phyloP scores from a whole-genome alignment of 2,329 filamentous ascomycete genomes.

The Aspergillus uvarum region DNA sequence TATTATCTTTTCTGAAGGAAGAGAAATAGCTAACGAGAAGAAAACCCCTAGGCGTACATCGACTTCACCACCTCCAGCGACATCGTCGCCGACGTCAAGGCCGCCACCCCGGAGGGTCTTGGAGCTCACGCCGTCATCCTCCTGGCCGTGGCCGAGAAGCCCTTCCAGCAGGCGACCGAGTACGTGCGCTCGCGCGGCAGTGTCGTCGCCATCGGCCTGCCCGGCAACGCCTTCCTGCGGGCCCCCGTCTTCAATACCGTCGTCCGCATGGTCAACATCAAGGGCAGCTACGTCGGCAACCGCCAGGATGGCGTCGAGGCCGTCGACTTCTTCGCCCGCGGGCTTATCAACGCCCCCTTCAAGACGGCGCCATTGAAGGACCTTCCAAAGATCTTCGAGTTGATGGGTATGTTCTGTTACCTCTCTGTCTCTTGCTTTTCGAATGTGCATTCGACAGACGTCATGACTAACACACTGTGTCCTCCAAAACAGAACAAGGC shows the following conservation, averaged over 20 bases:
- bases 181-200: slow-evolving; percentile 82
- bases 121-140: slow-evolving; percentile 86
- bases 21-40: neutral
- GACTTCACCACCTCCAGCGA: slow-evolving; percentile 78
- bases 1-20: no score
- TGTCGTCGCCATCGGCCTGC: slow-evolving; percentile 87
- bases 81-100: slow-evolving; percentile 80
- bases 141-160: slow-evolving; percentile 82
- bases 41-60: slow-evolving; percentile 58
- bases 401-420: slow-evolving; percentile 55
- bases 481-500: slow-evolving; percentile 31
- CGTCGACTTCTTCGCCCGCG: slow-evolving; percentile 81
- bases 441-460: neutral
- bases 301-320: slow-evolving; percentile 84
- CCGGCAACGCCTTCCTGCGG: slow-evolving; percentile 73
- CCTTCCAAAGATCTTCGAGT: slow-evolving; percentile 74
- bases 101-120: slow-evolving; percentile 72
- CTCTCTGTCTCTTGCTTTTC: neutral
- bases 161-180: slow-evolving; percentile 89
- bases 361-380: slow-evolving; percentile 81
- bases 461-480: slow-evolving; percentile 5
- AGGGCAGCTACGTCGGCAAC: slow-evolving; percentile 92
- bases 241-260: slow-evolving; percentile 90
- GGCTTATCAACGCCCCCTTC: slow-evolving; percentile 82
- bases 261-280: slow-evolving; percentile 85